phyloP scores from a whole-genome alignment of 106 monocot genomes.

The Dioscorea alata region DNA sequence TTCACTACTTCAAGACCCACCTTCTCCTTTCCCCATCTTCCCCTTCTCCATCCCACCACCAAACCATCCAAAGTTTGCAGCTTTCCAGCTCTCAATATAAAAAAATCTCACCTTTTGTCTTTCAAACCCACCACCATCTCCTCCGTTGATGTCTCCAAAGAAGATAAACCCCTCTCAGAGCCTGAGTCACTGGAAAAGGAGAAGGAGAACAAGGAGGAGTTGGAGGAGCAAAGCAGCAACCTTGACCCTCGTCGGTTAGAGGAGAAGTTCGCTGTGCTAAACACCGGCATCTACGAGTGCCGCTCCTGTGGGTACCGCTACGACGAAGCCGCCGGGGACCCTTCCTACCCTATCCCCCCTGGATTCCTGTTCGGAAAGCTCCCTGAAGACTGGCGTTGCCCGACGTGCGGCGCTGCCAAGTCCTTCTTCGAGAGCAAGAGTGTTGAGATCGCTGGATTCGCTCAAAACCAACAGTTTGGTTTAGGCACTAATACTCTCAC shows the following conservation, averaged over 20 bases:
- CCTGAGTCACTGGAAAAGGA: neutral
- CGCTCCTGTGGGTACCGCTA: slow-evolving; percentile 79
- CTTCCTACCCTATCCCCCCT: slow-evolving; percentile 78
- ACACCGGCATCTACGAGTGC: slow-evolving; percentile 87
- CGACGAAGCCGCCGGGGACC: slow-evolving; percentile 66
- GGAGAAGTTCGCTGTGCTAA: slow-evolving; percentile 79
- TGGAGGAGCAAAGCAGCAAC: neutral
- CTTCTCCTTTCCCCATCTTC: slow-evolving; percentile 19
- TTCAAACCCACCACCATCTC: neutral
- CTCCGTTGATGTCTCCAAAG: slow-evolving; percentile 76
- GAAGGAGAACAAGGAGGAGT: neutral
- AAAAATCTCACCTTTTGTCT: neutral
- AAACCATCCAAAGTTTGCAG: slow-evolving; percentile 4
- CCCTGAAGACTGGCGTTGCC: slow-evolving; percentile 91
- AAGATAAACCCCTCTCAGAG: slow-evolving; percentile 43
- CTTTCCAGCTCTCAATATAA: neutral
- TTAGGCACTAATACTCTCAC: slow-evolving; percentile 79
- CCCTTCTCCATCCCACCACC: neutral
- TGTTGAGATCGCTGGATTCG: slow-evolving; percentile 90
- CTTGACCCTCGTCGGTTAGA: slow-evolving; percentile 48
- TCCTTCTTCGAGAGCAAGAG: slow-evolving; percentile 91
- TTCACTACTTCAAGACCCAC: slow-evolving; percentile 12
- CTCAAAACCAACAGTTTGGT: slow-evolving; percentile 89
- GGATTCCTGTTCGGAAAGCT: slow-evolving; percentile 67
- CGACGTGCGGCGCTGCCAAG: slow-evolving; percentile 83